Evolutionary conservation across 2,329 filamentous ascomycete genomes (phyloP).

Genomic region (Sclerotinia borealis): DNA sequence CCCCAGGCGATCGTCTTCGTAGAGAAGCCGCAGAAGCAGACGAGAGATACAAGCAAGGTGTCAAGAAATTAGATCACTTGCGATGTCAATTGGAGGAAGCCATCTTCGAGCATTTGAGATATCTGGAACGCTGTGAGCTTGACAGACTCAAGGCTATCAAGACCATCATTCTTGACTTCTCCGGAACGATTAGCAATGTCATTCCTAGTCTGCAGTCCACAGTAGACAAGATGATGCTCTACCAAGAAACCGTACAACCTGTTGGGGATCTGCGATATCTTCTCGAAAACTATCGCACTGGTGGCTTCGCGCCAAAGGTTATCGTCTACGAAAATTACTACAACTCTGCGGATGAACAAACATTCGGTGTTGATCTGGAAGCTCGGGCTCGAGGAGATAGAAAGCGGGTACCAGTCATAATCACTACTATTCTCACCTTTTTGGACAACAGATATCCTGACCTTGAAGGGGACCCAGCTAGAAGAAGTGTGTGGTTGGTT

Average conservation of each 20-base stretch:
- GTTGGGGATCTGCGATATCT: constrained; percentile 84
- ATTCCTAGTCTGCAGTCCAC: constrained; percentile 93
- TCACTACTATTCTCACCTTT: constrained; percentile 91
- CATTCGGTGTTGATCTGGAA: constrained; percentile 96
- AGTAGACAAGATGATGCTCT: constrained; percentile 98
- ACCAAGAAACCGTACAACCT: constrained; percentile 97
- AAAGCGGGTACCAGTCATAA: constrained; percentile 87
- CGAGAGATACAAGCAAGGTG: constrained; percentile 83
- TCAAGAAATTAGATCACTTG: constrained; percentile 81
- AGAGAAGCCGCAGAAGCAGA: constrained; percentile 87
- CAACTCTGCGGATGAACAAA: constrained; percentile 95
- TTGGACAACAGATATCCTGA: constrained; percentile 96
- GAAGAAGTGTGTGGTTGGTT: constrained; percentile 87
- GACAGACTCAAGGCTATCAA: constrained; percentile 97
- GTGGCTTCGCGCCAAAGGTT: constrained; percentile 84
- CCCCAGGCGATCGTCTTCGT: constrained; percentile 75
- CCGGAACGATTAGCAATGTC: constrained; percentile 93
- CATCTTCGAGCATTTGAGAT: constrained; percentile 86
- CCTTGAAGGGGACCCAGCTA: constrained; percentile 89
- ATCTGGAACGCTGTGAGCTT: constrained; percentile 94
- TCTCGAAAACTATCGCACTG: constrained; percentile 93
- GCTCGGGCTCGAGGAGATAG: constrained; percentile 86
- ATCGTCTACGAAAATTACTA: constrained; percentile 98
- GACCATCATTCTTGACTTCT: constrained; percentile 95
- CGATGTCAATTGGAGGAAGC: constrained; percentile 93